These are phyloP conservation scores for Syncephalastrum sp. DNA, from an alignment of 371 early-diverging fungal genomes.

Conservation along the genomic window DNA sequence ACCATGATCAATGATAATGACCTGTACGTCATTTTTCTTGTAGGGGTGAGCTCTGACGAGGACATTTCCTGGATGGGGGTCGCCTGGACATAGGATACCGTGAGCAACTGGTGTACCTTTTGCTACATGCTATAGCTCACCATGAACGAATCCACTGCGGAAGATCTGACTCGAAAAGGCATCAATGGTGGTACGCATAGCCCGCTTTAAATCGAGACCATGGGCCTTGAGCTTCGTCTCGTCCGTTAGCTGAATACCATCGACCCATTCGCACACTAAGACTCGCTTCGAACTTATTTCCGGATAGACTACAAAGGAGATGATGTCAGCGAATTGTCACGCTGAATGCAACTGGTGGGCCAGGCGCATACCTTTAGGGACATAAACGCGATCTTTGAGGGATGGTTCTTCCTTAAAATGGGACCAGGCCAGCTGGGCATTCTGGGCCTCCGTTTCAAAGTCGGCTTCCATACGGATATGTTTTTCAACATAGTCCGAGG, in stretches of 20 bases:
- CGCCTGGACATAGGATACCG: slow-evolving; percentile 34
- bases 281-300: slow-evolving; percentile 72
- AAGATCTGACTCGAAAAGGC: slow-evolving; percentile 92
- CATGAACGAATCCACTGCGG: slow-evolving; percentile 84
- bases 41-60: slow-evolving; percentile 74
- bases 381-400: slow-evolving; percentile 58
- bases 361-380: slow-evolving; percentile 56
- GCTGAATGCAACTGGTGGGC: too few species aligned
- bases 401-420: slow-evolving; percentile 57
- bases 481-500: slow-evolving; percentile 71
- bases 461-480: slow-evolving; percentile 88
- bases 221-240: slow-evolving; percentile 36
- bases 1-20: slow-evolving; percentile 90
- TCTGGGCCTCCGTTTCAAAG: slow-evolving; percentile 73
- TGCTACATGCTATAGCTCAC: slow-evolving; percentile 29
- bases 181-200: slow-evolving; percentile 78
- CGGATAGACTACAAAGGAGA: slow-evolving; percentile 58
- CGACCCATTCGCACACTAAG: slow-evolving; percentile 88
- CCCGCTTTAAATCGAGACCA: slow-evolving; percentile 42
- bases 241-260: slow-evolving; percentile 68
- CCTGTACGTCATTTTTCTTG: slow-evolving; percentile 42
- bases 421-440: slow-evolving; percentile 64
- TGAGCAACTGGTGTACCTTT: neutral
- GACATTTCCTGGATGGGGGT: slow-evolving; percentile 90
- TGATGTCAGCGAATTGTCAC: too few species aligned